Base-by-base conservation (phyloP, 805 yeast genomes). In the Schwanniomyces pseudopolymorphus region DNA sequence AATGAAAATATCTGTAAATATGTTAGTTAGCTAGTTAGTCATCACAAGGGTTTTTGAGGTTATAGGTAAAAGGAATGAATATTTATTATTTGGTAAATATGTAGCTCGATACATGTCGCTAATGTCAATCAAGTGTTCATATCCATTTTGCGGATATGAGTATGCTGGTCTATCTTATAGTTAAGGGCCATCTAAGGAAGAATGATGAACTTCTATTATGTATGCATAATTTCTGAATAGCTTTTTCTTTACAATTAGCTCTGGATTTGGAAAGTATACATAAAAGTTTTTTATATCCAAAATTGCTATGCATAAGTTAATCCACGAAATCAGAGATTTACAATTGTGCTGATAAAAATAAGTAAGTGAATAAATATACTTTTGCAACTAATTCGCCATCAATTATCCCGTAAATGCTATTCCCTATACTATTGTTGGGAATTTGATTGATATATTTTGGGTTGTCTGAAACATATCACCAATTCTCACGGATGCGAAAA, bases 321-420 rank as follows among this genome's bases (percentile, higher is more conserved):
- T 59, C 79, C 79, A 75, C 5, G 79, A 71, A 0, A 72, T 59
- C 42, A 65, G 64, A 46, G 73, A 63, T 41, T 66, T 67, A 9
- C 74, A 68, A n/a, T 61, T 63, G 26, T 62, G 56, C 42, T 71
- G 75, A 46, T 75, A 68, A 52, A 62, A 74, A 51, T n/a, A 74
- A 64, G 51, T 63, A 70, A 28, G 66, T 58, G 17, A 77, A 51
- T 22, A 71, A 50, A 47, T 74, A 61, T 4, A 70, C 69, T 45
- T 72, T 74, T 3, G 72, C 71, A 8, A 70, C 50, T 77, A 78
- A 74, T 13, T 72, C 37, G 58, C 67, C 24, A n/a, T 66, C 71
- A 50, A 70, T 22, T 22, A 22, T 22, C 25, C n/a, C n/a, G n/a
- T n/a, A n/a, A n/a, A n/a, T n/a, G n/a, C n/a, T n/a, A n/a, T n/a